A percentile compares a stretch with the other conserved stretches of the same genome.
phyloP scores from a whole-genome alignment of 306 rosid genomes.

The Malus domestica region ASM211411v1 NC_041793.1:47012001-47012500 shows the following conservation, averaged over 20 bases:
- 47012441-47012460: background rate
- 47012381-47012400: background rate
- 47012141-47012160: conserved; percentile 29
- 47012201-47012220: conserved; percentile 57
- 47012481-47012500: background rate
- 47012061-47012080: conserved; percentile 11
- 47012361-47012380: background rate
- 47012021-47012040: background rate
- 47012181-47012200: conserved; percentile 47
- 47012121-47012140: background rate
- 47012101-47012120: conserved; percentile 28
- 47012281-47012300: conserved; percentile 43
- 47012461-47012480: background rate
- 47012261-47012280: conserved; percentile 34
- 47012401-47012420: conserved; percentile 5
- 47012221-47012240: conserved; percentile 19
- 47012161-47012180: conserved; percentile 10
- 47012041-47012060: conserved; percentile 6
- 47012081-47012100: conserved; percentile 20
- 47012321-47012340: background rate
- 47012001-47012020: conserved; percentile 32
- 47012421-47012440: background rate
- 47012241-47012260: conserved; percentile 65
- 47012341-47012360: background rate
- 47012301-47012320: background rate